Evolutionary conservation across 306 rosid genomes (phyloP).

Genomic region (Prunus salicina): DNA sequence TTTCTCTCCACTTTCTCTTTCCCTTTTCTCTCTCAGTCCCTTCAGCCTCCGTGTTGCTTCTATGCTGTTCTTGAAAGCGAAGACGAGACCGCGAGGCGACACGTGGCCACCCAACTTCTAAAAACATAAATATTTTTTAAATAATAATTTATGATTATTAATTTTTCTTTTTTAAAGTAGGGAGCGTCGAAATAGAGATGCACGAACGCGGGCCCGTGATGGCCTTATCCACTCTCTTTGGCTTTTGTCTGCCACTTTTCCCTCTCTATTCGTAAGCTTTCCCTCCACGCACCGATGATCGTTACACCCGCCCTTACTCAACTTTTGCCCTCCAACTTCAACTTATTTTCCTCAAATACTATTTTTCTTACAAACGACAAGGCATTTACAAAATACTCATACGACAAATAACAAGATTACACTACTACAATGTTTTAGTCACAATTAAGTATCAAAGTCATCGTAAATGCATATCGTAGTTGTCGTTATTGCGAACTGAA

Average conservation of each 20-base stretch:
- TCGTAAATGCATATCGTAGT: too few relatives aligned
- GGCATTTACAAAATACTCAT: too few relatives aligned
- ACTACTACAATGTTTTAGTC: too few relatives aligned
- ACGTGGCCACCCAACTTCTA: constrained; percentile 40
- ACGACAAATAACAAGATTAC: too few relatives aligned
- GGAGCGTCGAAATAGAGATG: neutral
- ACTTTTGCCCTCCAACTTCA: neutral
- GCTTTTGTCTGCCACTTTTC: constrained; percentile 30
- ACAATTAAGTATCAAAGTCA: too few relatives aligned
- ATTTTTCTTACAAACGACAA: neutral
- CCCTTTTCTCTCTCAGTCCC: constrained; percentile 13
- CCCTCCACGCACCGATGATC: constrained; percentile 28
- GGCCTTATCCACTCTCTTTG: constrained; percentile 30
- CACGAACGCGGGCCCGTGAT: neutral
- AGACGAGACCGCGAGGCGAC: constrained; percentile 47
- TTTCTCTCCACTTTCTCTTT: neutral
- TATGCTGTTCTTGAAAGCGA: constrained; percentile 65
- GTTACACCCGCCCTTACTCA: neutral
- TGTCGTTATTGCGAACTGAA: too few relatives aligned
- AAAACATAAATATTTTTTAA: neutral
- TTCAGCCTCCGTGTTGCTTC: constrained; percentile 55
- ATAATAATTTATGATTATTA: neutral
- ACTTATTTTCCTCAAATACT: constrained; percentile 22
- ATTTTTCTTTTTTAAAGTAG: neutral
- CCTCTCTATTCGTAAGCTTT: constrained; percentile 8